A percentile compares a stretch with the other conserved stretches of the same genome.
phyloP scores from a whole-genome alignment of 2,329 filamentous ascomycete genomes.

The Clonostachys chloroleuca region DNA sequence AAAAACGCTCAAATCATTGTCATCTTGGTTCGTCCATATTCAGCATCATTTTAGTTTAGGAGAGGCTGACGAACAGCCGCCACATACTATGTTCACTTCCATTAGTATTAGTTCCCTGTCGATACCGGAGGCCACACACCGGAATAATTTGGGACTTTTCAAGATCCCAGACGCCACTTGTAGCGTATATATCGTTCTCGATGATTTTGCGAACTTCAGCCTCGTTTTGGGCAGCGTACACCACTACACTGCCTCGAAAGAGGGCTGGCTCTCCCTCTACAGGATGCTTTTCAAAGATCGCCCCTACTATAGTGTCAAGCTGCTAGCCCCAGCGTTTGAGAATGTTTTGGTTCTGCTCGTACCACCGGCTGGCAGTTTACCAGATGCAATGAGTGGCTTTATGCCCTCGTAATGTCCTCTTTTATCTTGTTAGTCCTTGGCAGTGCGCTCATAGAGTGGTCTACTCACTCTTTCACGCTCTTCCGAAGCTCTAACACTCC shows the following conservation, averaged over 20 bases:
- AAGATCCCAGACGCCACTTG: slow-evolving; percentile 12
- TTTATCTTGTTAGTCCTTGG: neutral
- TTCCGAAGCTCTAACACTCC: neutral
- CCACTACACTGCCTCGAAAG: neutral
- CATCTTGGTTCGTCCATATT: too few relatives aligned
- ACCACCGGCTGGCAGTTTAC: slow-evolving; percentile 8
- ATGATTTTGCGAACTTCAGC: slow-evolving; percentile 10
- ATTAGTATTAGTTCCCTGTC: neutral
- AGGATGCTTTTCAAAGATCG: neutral
- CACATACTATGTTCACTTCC: neutral
- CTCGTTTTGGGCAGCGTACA: neutral
- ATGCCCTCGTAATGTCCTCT: slow-evolving; percentile 8
- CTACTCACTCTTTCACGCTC: neutral
- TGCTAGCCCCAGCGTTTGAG: too few relatives aligned
- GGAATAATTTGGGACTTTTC: slow-evolving; percentile 12
- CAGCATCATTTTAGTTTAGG: neutral
- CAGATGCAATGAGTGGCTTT: slow-evolving; percentile 9
- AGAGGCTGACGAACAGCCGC: neutral
- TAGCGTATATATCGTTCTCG: slow-evolving; percentile 10
- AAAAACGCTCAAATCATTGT: too few relatives aligned
- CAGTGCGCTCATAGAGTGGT: neutral
- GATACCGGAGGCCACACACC: slow-evolving; percentile 3
- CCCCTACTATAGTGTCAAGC: neutral
- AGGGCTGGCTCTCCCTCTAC: neutral
- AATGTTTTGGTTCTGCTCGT: neutral